phyloP scores from a whole-genome alignment of 1,284 basidiomycete species.

The Lentinus polychrous region DNA sequence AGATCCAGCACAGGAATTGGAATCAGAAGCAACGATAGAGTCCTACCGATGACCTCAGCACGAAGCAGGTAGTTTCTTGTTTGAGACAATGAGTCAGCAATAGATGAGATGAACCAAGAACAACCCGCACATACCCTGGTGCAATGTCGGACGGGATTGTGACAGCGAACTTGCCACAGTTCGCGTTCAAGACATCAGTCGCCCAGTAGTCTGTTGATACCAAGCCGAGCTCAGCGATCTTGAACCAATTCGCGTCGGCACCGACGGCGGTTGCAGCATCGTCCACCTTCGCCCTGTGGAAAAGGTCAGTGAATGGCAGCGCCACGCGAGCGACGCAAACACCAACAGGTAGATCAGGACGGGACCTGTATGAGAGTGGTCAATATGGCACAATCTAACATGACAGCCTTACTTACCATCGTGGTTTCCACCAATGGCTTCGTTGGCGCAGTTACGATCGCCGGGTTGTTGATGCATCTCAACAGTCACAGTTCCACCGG shows the following conservation, averaged over 20 bases:
- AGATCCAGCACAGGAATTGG: background rate
- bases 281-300: slow-evolving; percentile 29
- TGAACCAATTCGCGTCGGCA: slow-evolving; percentile 41
- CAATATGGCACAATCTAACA: slow-evolving; percentile 1
- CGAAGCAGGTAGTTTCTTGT: slow-evolving; percentile 39
- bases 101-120: background rate
- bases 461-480: slow-evolving; percentile 49
- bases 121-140: slow-evolving; percentile 24
- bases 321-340: background rate
- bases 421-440: slow-evolving; percentile 42
- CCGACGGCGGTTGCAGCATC: slow-evolving; percentile 41
- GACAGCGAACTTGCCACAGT: slow-evolving; percentile 47
- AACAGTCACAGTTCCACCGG: slow-evolving; percentile 40
- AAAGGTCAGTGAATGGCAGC: background rate
- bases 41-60: slow-evolving; percentile 43
- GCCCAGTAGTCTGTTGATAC: slow-evolving; percentile 42
- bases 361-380: slow-evolving; percentile 18
- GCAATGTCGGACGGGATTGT: slow-evolving; percentile 38
- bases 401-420: slow-evolving; percentile 29
- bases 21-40: background rate
- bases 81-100: background rate
- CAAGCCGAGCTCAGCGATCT: slow-evolving; percentile 42
- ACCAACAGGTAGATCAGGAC: slow-evolving; percentile 1
- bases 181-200: slow-evolving; percentile 36
- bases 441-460: slow-evolving; percentile 38